Conservation (phyloP, 2,329 filamentous ascomycete species). For the Sporothrix phasma region DNA sequence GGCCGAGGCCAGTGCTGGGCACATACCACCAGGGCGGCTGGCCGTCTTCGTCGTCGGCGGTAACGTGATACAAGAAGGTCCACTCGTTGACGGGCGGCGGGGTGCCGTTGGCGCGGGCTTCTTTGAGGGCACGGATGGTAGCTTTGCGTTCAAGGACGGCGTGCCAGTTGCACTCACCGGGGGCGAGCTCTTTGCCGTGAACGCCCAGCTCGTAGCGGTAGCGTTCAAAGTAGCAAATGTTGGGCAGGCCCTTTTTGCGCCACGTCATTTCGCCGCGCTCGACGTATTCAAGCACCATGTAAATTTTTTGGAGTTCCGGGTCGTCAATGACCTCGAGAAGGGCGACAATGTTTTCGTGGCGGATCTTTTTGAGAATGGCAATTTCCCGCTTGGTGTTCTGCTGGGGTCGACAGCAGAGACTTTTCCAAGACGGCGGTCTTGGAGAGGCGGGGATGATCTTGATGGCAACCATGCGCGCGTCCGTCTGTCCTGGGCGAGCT, state of each 20-base stretch:
- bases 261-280: conserved; percentile 90
- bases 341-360: conserved; percentile 93
- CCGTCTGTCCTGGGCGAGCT: conserved; percentile 77
- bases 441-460: conserved; percentile 97
- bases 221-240: conserved; percentile 76
- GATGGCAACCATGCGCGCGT: conserved; percentile 77
- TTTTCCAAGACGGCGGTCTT: conserved; percentile 88
- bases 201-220: conserved; percentile 66
- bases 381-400: conserved; percentile 93
- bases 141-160: conserved; percentile 50
- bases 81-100: conserved; percentile 56
- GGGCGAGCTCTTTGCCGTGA: conserved; percentile 46
- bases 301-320: conserved; percentile 91
- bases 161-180: conserved; percentile 51
- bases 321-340: conserved; percentile 96
- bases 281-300: conserved; percentile 93
- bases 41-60: conserved; percentile 39
- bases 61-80: conserved; percentile 72
- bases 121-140: conserved; percentile 47
- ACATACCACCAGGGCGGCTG: conserved; percentile 30
- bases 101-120: conserved; percentile 37
- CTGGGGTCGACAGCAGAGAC: conserved; percentile 54
- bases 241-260: conserved; percentile 77
- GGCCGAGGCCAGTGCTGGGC: conserved; percentile 5
- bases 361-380: conserved; percentile 94